Base-by-base conservation (phyloP, 2,329 filamentous ascomycete species). In the Berkeleyomyces rouxiae region DNA sequence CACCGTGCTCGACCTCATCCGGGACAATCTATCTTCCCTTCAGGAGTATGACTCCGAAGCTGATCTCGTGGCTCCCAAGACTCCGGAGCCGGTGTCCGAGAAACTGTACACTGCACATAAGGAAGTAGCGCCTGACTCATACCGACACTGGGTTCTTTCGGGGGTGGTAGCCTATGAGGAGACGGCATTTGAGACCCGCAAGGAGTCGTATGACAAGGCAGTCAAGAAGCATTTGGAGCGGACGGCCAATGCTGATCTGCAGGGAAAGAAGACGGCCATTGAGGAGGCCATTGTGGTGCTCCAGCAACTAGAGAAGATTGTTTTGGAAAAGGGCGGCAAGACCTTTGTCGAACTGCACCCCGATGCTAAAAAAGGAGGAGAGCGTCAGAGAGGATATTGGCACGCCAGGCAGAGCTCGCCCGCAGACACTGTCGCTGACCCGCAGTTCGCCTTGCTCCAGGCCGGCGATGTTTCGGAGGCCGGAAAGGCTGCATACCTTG, bases 311-410 rank as follows among this genome's bases (percentile, higher is more conserved):
- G 81, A 87, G 67, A 68, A 73, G 1, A 67, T 71, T 1, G 72
- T 92, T 23, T 49, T 85, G 1, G 71, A 73, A 3, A 81, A 77
- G 63, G 83, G 80, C 0, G 88, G 80, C 1, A 90, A 89, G 71
- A 79, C 79, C 0, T 90, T 88, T 69, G 69, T 72, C 10, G 80
- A 90, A 57, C 72, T 89, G 5, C 72, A 86, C 70, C 85, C 86
- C 0, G 74, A 82, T 1, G 71, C 78, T 63, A 37, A 13, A 46
- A 36, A 36, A 37, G 13, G 2, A 7, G 37, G 4, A 23, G n/a
- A 4, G 58, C 64, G 68, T 47, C 65, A 36, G 40, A 13, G 40
- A 11, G 13, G 31, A 44, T 59, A 67, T 70, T 42, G 39, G 65
- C 3, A 70, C 71, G 47, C 71, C 73, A 0, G 86, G 82, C 68